A percentile compares a stretch with the other conserved stretches of the same genome.
These are phyloP conservation scores for Casuarina equisetifolia DNA, from an alignment of 306 rosid genomes.

Conservation along the genomic window DNA sequence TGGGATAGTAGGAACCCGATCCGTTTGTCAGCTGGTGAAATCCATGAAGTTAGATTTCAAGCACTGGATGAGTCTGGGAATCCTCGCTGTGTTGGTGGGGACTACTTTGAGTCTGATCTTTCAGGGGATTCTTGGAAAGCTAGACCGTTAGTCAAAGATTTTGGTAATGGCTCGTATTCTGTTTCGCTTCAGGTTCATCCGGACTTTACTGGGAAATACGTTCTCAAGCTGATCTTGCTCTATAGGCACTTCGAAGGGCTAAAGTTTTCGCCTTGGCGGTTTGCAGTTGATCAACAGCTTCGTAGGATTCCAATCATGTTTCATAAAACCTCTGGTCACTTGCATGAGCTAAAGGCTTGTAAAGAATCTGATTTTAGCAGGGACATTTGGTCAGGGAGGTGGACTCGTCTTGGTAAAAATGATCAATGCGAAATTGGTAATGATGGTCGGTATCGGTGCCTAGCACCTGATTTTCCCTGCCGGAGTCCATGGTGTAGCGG, in stretches of 20 bases:
- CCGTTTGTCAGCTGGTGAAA: conserved; percentile 67
- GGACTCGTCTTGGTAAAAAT: conserved; percentile 87
- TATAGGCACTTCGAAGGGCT: conserved; percentile 82
- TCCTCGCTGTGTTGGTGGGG: conserved; percentile 86
- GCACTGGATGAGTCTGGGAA: conserved; percentile 65
- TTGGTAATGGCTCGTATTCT: conserved; percentile 73
- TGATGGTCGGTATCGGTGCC: conserved; percentile 78
- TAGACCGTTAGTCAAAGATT: conserved; percentile 78
- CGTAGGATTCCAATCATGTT: conserved; percentile 54
- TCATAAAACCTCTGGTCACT: conserved; percentile 37
- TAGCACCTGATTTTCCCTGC: conserved; percentile 62
- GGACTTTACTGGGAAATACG: conserved; percentile 63
- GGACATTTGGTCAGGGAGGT: conserved; percentile 81
- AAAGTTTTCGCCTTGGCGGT: conserved; percentile 59
- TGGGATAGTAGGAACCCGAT: conserved; percentile 48
- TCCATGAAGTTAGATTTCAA: conserved; percentile 65
- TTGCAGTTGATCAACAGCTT: conserved; percentile 51
- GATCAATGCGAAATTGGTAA: conserved; percentile 58
- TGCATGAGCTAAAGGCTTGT: conserved; percentile 56
- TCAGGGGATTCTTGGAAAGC: conserved; percentile 88
- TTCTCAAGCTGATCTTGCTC: conserved; percentile 61
- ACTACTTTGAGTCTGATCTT: conserved; percentile 86
- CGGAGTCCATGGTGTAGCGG: conserved; percentile 82
- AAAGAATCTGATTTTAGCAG: conserved; percentile 58
- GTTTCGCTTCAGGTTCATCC: conserved; percentile 79